Evolutionary conservation across 352 stramenopile species (phyloP).

Genomic region (Phytophthora vignae): DNA sequence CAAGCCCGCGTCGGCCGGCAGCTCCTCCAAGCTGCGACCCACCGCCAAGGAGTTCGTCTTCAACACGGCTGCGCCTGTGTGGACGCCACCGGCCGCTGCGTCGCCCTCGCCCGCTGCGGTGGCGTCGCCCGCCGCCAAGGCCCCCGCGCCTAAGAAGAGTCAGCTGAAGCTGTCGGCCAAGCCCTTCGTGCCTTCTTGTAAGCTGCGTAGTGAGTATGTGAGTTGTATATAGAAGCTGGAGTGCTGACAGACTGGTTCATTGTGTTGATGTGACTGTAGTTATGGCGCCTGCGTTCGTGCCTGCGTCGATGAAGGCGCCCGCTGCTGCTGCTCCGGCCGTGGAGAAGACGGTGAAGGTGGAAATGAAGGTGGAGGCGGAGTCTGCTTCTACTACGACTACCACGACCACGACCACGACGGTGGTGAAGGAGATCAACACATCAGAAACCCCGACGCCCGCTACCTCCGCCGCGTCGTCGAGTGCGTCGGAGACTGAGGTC

Average conservation of each 20-base stretch:
- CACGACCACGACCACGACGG: not conserved
- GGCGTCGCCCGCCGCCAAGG: conserved; percentile 1
- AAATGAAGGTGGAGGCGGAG: conserved; percentile 29
- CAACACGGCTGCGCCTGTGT: conserved; percentile 56
- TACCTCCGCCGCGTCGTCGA: conserved; percentile 37
- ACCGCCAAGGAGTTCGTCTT: conserved; percentile 76
- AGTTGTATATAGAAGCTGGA: not conserved
- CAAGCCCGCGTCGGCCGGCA: conserved; percentile 11
- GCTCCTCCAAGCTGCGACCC: conserved; percentile 62
- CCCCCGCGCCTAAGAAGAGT: conserved; percentile 34
- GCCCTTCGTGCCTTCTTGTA: conserved; percentile 68
- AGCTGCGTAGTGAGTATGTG: conserved; percentile 1
- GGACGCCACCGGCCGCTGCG: conserved; percentile 43
- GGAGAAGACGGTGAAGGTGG: conserved; percentile 29
- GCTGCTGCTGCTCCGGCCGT: conserved; percentile 1
- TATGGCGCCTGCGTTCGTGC: conserved; percentile 46
- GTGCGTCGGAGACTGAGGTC: conserved; percentile 43
- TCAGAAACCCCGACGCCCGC: conserved; percentile 32
- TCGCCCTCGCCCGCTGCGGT: conserved; percentile 16
- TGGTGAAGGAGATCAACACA: conserved; percentile 19
- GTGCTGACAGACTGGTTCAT: conserved; percentile 6
- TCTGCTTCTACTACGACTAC: not conserved
- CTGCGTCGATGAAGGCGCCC: conserved; percentile 31
- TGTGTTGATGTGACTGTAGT: conserved; percentile 26
- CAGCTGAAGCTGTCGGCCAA: conserved; percentile 66